A percentile compares a stretch with the other conserved stretches of the same genome.
These are phyloP conservation scores for Pichia thaimueangensis DNA, from an alignment of 805 yeast species.

Conservation along the genomic window DNA sequence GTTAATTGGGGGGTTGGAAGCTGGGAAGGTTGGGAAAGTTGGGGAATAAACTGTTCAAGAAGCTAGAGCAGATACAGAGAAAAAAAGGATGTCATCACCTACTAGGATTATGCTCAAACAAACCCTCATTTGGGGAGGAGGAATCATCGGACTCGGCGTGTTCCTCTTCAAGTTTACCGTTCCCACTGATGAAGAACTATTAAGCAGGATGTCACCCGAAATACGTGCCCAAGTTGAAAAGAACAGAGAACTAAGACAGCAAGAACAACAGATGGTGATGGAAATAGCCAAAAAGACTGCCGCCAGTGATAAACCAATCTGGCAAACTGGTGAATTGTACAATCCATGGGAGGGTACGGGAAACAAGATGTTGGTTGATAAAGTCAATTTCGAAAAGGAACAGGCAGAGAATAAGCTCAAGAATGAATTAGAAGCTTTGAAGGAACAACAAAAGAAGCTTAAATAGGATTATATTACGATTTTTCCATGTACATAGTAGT, in stretches of 20 bases:
- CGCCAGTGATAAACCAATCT: constrained; percentile 67
- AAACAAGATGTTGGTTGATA: constrained; percentile 33
- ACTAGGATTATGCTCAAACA: constrained; percentile 23
- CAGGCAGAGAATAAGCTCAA: constrained; percentile 36
- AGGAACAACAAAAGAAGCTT: constrained; percentile 30
- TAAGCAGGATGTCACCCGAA: constrained; percentile 75
- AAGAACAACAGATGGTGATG: constrained; percentile 66
- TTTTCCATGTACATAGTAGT: not conserved
- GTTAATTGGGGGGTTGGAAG: too few species aligned
- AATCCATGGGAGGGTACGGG: constrained; percentile 56
- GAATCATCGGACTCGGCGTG: constrained; percentile 68
- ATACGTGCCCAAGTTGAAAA: constrained; percentile 66
- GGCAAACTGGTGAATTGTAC: constrained; percentile 69
- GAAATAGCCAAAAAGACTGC: constrained; percentile 58
- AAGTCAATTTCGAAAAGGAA: constrained; percentile 42
- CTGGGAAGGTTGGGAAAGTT: not conserved
- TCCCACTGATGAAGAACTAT: constrained; percentile 79
- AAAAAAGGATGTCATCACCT: constrained; percentile 10
- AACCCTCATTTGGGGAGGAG: constrained; percentile 44
- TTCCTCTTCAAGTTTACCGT: constrained; percentile 64
- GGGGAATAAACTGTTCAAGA: not conserved
- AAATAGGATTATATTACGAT: not conserved
- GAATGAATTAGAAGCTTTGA: constrained; percentile 35
- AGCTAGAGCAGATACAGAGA: not conserved
- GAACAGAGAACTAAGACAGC: constrained; percentile 52